Base-by-base conservation (phyloP, 2,329 filamentous ascomycete genomes). In the Davidsoniella australis region DNA sequence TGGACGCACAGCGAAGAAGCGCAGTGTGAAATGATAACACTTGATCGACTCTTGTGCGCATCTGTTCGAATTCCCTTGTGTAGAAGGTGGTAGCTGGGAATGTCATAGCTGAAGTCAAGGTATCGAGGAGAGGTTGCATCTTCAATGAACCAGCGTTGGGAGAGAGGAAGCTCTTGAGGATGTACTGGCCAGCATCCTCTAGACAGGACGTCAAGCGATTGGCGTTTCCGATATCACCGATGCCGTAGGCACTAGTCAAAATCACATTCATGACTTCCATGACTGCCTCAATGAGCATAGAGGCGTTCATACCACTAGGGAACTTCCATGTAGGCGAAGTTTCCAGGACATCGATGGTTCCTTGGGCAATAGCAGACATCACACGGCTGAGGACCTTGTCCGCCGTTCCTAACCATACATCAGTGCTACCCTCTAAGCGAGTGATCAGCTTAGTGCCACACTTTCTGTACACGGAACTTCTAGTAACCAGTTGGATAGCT, bases 241-340 rank as follows among this genome's bases (percentile, higher is more conserved):
- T 76, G 53, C 82, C 82, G 59, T 85, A 88, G 23, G 80, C 78
- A 58, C 80, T 82, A 33, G 72, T 68, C 18, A 95, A 65, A 26
- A 94, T 70, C 42, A 76, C 79, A 55, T 82, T 73, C 59, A 95
- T 80, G 12, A 81, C 73, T 4, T 71, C 71, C 23, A 85, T 72
- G 23, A 94, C 76, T 40, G 72, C 71, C 16, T 72, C 71, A 52
- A 85, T 75, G 45, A 95, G 73, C 50, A 78, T 69, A 46, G 78
- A 75, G 41, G 81, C 78, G 55, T 88, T 80, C 23, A 78, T 68
- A 9, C 77, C 71, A 1, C 74, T 71, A 5, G 75, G 70, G 60
- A 93, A 95, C 56, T 80, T 81, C 91, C 89, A 98, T 4, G 80
- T 86, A 26, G 78, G 76, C 37, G 82, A 84, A 62, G 82, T 91